phyloP scores from a whole-genome alignment of 2,329 filamentous ascomycete species.

The Paraphaeosphaeria minitans region DNA sequence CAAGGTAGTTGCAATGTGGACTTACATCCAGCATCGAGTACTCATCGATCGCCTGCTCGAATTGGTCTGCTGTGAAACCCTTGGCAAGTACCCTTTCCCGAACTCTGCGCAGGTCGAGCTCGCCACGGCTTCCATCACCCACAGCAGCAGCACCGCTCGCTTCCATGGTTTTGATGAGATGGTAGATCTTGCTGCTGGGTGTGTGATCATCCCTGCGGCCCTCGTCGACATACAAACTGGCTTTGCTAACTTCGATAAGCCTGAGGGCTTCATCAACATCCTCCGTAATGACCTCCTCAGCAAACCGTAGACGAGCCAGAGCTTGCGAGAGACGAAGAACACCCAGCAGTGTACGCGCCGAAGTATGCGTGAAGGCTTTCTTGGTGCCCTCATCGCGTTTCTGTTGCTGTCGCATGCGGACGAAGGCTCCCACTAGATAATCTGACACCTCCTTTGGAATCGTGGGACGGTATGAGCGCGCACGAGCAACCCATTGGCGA shows the following conservation, averaged over 20 bases:
- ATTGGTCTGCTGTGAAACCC: slow-evolving; percentile 95
- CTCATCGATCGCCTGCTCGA: slow-evolving; percentile 83
- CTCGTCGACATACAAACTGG: slow-evolving; percentile 79
- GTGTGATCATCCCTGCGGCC: slow-evolving; percentile 67
- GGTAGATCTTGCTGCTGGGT: slow-evolving; percentile 89
- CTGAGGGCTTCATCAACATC: slow-evolving; percentile 95
- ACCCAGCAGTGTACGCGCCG: slow-evolving; percentile 89
- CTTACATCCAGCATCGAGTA: slow-evolving; percentile 89
- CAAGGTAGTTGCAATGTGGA: slow-evolving; percentile 6
- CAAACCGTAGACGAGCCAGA: slow-evolving; percentile 88
- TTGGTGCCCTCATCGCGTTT: slow-evolving; percentile 89
- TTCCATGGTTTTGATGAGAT: slow-evolving; percentile 85
- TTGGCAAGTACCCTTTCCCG: slow-evolving; percentile 92
- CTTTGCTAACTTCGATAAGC: slow-evolving; percentile 90
- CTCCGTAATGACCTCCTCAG: slow-evolving; percentile 80
- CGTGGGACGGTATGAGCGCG: slow-evolving; percentile 83
- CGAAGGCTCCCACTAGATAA: slow-evolving; percentile 97
- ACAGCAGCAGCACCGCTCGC: slow-evolving; percentile 82
- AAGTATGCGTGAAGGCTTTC: slow-evolving; percentile 92
- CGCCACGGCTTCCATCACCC: slow-evolving; percentile 71
- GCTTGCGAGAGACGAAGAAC: slow-evolving; percentile 93
- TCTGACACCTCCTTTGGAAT: slow-evolving; percentile 87
- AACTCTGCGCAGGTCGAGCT: slow-evolving; percentile 86
- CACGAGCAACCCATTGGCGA: slow-evolving; percentile 92
- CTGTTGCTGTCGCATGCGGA: slow-evolving; percentile 89